Conservation (phyloP, 1,139 yeast genomes). For the Candida neerlandica region DNA sequence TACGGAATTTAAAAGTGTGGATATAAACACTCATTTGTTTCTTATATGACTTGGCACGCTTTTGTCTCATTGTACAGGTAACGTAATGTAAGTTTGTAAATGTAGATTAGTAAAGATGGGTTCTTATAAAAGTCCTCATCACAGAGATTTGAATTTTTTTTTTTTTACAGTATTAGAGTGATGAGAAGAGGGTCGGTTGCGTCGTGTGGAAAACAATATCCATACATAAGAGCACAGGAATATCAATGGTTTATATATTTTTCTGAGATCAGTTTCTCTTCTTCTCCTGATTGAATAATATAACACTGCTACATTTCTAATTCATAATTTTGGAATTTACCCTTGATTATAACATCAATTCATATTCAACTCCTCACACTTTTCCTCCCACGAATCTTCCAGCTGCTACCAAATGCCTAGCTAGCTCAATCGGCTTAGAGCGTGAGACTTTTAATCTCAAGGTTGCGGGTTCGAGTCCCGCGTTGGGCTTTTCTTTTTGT, state of each 20-base stretch:
- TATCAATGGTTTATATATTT: no score
- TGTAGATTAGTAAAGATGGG: not conserved
- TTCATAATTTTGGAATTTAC: no score
- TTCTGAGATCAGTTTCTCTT: no score
- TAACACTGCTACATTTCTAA: no score
- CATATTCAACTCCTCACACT: no score
- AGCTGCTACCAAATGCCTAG: constrained; percentile 1
- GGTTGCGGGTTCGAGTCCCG: constrained; percentile 57
- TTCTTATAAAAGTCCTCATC: not conserved
- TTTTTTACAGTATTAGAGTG: constrained; percentile 2
- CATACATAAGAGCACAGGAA: no score
- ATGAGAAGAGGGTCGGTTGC: not conserved
- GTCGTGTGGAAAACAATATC: not conserved
- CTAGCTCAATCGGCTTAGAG: constrained; percentile 11
- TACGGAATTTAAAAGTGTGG: constrained; percentile 87
- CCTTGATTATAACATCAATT: no score
- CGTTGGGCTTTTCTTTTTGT: constrained; percentile 36
- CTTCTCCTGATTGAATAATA: no score
- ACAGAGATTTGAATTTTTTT: constrained; percentile 1
- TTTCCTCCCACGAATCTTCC: no score
- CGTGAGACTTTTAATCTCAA: constrained; percentile 19
- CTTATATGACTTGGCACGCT: constrained; percentile 90
- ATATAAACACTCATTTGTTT: constrained; percentile 86
- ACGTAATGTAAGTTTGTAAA: not conserved
- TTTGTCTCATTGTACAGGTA: constrained; percentile 83